Conservation (phyloP, 495 filamentous ascomycete species). For the Tricharina praecox region DNA sequence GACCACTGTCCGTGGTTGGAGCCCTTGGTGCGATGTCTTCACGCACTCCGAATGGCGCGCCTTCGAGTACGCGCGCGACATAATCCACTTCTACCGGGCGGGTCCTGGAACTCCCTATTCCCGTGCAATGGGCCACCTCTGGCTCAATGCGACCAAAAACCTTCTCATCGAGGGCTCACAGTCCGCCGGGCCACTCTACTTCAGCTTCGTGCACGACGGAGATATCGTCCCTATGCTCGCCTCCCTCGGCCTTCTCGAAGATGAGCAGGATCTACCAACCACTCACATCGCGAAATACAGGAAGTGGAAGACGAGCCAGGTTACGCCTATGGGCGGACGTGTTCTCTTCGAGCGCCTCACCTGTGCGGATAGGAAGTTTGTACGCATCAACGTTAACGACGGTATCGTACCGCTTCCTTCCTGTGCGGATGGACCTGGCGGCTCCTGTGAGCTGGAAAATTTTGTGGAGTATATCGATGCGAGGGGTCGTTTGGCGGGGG, state of each 20-base stretch:
- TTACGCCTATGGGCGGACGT: constrained; percentile 43
- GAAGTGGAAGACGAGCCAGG: constrained; percentile 38
- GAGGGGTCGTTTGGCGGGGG: constrained; percentile 24
- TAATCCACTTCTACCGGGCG: constrained; percentile 44
- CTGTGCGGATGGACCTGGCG: constrained; percentile 37
- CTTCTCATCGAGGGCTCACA: constrained; percentile 34
- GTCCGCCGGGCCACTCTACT: constrained; percentile 35
- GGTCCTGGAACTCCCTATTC: constrained; percentile 43
- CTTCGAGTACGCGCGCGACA: constrained; percentile 45
- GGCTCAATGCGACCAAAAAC: constrained; percentile 41
- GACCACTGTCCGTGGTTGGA: constrained; percentile 36
- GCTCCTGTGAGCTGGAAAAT: constrained; percentile 34
- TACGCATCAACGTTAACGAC: constrained; percentile 45
- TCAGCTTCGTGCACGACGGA: constrained; percentile 46
- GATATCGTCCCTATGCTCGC: constrained; percentile 42
- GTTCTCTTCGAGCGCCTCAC: constrained; percentile 39
- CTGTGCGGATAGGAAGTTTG: constrained; percentile 29
- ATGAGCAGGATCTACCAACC: constrained; percentile 31
- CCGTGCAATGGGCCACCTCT: constrained; percentile 44
- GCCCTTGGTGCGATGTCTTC: constrained; percentile 43
- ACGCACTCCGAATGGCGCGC: constrained; percentile 38
- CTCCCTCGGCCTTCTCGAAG: constrained; percentile 37
- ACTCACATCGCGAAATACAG: constrained; percentile 30
- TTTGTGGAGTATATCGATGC: constrained; percentile 33
- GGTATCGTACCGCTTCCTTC: constrained; percentile 37